Evolutionary conservation across 192 early-diverging fungal species (phyloP).

Genomic region (Dispira parvispora): DNA sequence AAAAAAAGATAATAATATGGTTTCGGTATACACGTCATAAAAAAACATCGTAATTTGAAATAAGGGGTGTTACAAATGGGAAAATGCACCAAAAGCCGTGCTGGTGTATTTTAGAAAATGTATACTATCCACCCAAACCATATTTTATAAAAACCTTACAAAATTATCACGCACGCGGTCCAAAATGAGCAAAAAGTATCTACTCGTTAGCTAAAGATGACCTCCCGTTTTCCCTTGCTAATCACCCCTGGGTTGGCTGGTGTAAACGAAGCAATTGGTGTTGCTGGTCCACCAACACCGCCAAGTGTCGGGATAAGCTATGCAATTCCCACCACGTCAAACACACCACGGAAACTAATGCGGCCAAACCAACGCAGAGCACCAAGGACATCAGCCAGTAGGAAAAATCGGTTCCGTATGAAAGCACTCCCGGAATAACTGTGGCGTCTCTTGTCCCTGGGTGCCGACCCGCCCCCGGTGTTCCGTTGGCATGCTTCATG

Average conservation of each 20-base stretch:
- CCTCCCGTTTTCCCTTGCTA: too few relatives aligned
- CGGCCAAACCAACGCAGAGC: conserved; percentile 9
- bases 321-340: conserved; percentile 1
- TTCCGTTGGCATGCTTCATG: neutral
- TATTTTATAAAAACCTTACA: too few relatives aligned
- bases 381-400: conserved; percentile 6
- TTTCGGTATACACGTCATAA: too few relatives aligned
- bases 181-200: too few relatives aligned
- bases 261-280: neutral
- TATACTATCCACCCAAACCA: too few relatives aligned
- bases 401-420: conserved; percentile 11
- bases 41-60: too few relatives aligned
- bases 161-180: too few relatives aligned
- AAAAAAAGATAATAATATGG: too few relatives aligned
- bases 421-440: neutral
- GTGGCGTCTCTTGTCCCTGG: neutral
- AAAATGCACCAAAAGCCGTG: too few relatives aligned
- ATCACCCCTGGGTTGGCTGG: neutral
- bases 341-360: neutral
- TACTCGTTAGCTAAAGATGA: too few relatives aligned
- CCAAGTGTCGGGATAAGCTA: neutral
- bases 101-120: too few relatives aligned
- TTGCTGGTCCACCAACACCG: conserved; percentile 1
- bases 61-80: too few relatives aligned
- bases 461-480: neutral